Conservation (phyloP, 1,284 basidiomycete species). For the Rhodotorula mucilaginosa region DNA sequence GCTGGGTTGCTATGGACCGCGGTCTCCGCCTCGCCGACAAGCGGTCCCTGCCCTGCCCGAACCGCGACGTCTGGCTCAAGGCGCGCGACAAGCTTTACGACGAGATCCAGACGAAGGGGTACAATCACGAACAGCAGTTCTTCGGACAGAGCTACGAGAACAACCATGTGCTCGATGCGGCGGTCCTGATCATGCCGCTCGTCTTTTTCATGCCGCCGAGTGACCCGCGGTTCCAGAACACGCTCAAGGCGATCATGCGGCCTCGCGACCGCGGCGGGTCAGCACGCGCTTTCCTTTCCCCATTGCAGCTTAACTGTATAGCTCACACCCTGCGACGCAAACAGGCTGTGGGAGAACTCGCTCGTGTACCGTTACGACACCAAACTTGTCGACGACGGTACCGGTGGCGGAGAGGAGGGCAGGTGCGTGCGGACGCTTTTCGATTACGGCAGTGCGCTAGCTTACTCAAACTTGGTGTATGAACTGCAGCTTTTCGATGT, state of each 20-base stretch:
- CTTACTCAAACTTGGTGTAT: too few species aligned
- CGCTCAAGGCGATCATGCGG: constrained; percentile 73
- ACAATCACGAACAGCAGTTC: constrained; percentile 60
- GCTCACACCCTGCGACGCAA: background rate
- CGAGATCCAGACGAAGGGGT: constrained; percentile 67
- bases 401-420: constrained; percentile 69
- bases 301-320: background rate
- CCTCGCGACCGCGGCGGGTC: constrained; percentile 71
- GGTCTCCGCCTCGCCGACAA: constrained; percentile 83
- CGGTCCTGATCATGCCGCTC: constrained; percentile 46
- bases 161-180: constrained; percentile 52
- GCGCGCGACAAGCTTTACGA: constrained; percentile 79
- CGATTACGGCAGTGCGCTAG: too few species aligned
- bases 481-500: too few species aligned
- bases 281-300: background rate
- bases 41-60: constrained; percentile 55
- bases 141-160: constrained; percentile 53
- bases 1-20: constrained; percentile 80
- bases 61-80: constrained; percentile 61
- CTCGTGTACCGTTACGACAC: constrained; percentile 76
- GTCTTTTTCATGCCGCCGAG: constrained; percentile 77
- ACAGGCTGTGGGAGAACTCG: constrained; percentile 36
- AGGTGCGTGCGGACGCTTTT: background rate
- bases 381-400: constrained; percentile 76
- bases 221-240: constrained; percentile 80